Conservation (phyloP, 768 basidiomycete genomes). For the Tephrocybe sp. region DNA sequence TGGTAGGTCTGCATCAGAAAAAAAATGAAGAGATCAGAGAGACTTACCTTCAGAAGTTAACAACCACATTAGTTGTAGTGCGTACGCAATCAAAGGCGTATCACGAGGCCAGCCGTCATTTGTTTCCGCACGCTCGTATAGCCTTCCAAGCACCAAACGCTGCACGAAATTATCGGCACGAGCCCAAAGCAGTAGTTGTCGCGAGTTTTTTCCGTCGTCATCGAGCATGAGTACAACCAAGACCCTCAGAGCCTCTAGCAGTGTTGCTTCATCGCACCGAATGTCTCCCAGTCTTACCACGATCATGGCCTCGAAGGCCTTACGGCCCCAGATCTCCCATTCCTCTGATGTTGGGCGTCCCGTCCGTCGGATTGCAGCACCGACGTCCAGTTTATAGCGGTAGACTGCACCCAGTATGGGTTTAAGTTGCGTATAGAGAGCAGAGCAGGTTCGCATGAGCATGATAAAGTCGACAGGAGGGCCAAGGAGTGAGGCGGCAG, state of each 20-base stretch:
- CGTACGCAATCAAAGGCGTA: constrained; percentile 42
- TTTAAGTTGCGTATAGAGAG: constrained; percentile 38
- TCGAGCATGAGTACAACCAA: constrained; percentile 35
- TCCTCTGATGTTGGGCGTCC: constrained; percentile 34
- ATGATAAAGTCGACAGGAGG: constrained; percentile 48
- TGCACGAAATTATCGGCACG: constrained; percentile 42
- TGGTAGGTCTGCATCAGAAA: constrained; percentile 9
- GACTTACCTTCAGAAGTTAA: constrained; percentile 40
- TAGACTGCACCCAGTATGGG: constrained; percentile 53
- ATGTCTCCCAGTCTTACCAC: not conserved
- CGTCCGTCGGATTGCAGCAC: constrained; percentile 49
- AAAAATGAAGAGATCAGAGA: not conserved
- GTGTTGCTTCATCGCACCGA: not conserved
- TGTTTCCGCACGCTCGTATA: constrained; percentile 33
- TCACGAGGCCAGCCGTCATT: constrained; percentile 53
- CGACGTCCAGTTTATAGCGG: constrained; percentile 52
- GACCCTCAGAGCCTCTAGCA: constrained; percentile 1
- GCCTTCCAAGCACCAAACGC: constrained; percentile 34
- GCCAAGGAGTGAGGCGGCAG: constrained; percentile 31
- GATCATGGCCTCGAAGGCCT: constrained; percentile 5
- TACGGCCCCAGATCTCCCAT: constrained; percentile 8
- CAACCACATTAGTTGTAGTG: constrained; percentile 57
- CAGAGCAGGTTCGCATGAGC: constrained; percentile 43
- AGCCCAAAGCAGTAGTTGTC: constrained; percentile 44
- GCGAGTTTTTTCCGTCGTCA: constrained; percentile 55